Percentiles rank a stretch among this genome's conserved stretches.
phyloP scores from a whole-genome alignment of 805 yeast species.

The Yamadazyma paraphyllophila region DNA sequence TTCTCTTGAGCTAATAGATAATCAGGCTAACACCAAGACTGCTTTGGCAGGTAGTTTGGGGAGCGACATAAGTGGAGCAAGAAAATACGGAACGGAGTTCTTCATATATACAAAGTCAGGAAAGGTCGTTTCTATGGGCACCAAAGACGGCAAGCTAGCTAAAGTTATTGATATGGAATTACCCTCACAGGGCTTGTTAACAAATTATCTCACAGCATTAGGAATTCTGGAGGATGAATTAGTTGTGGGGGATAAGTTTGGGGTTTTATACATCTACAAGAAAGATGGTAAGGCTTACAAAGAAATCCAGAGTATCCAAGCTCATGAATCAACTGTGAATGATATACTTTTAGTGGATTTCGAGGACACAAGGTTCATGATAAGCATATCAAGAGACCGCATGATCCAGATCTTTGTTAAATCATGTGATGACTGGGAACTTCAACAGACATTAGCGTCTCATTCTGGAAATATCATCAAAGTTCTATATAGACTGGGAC shows the following conservation, averaged over 20 bases:
- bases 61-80: conserved; percentile 39
- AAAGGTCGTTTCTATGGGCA: background rate
- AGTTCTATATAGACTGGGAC: conserved; percentile 26
- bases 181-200: conserved; percentile 25
- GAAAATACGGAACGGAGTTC: conserved; percentile 26
- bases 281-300: background rate
- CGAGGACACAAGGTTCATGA: conserved; percentile 28
- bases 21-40: conserved; percentile 9
- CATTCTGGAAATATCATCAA: conserved; percentile 55
- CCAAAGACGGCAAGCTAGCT: background rate
- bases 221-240: conserved; percentile 32
- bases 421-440: conserved; percentile 39
- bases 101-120: conserved; percentile 47
- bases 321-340: conserved; percentile 53
- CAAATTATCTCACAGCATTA: conserved; percentile 41
- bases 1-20: conserved; percentile 31
- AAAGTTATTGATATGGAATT: background rate
- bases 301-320: conserved; percentile 29
- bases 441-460: conserved; percentile 57
- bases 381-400: conserved; percentile 57
- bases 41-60: conserved; percentile 36
- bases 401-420: conserved; percentile 55
- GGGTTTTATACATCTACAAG: conserved; percentile 33
- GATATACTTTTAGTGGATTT: conserved; percentile 39
- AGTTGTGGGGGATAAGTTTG: conserved; percentile 50